A percentile compares a stretch with the other conserved stretches of the same genome.
phyloP scores from a whole-genome alignment of 2,329 filamentous ascomycete genomes.

The Chrysoporthe puriensis region DNA sequence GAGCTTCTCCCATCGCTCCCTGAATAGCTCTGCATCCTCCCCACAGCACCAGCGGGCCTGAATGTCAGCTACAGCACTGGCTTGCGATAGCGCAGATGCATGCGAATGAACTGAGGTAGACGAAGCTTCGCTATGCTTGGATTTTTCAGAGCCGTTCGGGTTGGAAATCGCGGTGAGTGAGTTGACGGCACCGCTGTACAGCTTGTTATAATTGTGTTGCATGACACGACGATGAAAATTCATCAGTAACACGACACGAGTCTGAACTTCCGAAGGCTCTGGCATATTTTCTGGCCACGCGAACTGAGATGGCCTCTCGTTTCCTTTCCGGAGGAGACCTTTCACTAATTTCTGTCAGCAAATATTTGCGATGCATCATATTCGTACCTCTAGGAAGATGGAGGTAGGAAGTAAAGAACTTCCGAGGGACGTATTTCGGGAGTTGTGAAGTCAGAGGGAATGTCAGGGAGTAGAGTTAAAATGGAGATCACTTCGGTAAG shows the following conservation, averaged over 20 bases:
- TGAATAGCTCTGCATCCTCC: conserved; percentile 92
- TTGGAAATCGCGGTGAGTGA: conserved; percentile 63
- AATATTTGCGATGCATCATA: background rate
- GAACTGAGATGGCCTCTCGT: conserved; percentile 90
- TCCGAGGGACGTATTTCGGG: background rate
- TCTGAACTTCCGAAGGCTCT: conserved; percentile 90
- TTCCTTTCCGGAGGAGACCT: conserved; percentile 86
- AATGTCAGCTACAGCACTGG: conserved; percentile 68
- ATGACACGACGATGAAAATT: conserved; percentile 96
- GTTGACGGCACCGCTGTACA: conserved; percentile 69
- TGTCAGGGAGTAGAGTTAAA: background rate
- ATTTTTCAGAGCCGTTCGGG: conserved; percentile 49
- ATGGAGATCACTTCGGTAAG: background rate
- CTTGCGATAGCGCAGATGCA: conserved; percentile 60
- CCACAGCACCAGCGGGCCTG: conserved; percentile 95
- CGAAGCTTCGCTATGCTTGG: conserved; percentile 42
- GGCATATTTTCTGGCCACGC: conserved; percentile 97
- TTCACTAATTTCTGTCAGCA: conserved; percentile 57
- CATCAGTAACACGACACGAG: conserved; percentile 92
- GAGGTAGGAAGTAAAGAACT: background rate
- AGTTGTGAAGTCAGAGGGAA: background rate
- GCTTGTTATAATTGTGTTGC: conserved; percentile 87
- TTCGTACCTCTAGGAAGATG: background rate
- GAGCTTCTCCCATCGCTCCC: conserved; percentile 96
- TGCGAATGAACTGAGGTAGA: conserved; percentile 41